Percentiles rank a stretch among this genome's conserved stretches.
These are phyloP conservation scores for Opeltia flavorubescens DNA, from an alignment of 495 filamentous ascomycete genomes.

Conservation along the genomic window DNA sequence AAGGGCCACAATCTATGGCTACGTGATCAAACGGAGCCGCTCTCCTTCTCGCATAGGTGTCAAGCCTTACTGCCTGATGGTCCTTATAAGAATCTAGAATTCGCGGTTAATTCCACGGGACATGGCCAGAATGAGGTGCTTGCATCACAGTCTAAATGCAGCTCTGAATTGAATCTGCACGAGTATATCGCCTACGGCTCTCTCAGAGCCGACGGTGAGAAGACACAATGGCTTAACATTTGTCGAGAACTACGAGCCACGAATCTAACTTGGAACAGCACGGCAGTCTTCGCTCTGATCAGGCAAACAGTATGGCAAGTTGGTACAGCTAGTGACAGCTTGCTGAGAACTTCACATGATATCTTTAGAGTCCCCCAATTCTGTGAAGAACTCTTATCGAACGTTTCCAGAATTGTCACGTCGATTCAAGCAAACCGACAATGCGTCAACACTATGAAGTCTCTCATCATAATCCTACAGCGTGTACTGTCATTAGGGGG, in stretches of 20 bases:
- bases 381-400: not conserved
- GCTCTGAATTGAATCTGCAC: not conserved
- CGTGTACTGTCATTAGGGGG: not conserved
- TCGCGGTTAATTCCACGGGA: not conserved
- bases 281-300: conserved; percentile 2
- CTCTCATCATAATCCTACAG: not conserved
- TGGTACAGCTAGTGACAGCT: not conserved
- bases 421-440: not conserved
- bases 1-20: not conserved
- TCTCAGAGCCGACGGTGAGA: conserved; percentile 4
- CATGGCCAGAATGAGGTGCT: conserved; percentile 6
- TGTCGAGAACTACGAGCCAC: conserved; percentile 3
- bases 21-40: not conserved
- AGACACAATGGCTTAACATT: conserved; percentile 6
- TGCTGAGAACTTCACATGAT: not conserved
- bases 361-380: not conserved
- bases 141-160: conserved; percentile 2
- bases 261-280: conserved; percentile 2
- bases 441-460: not conserved
- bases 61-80: not conserved
- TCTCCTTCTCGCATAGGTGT: not conserved
- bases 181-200: conserved; percentile 4
- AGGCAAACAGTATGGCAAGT: not conserved
- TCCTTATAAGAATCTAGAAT: conserved; percentile 1
- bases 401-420: not conserved